Evolutionary conservation across 2,329 filamentous ascomycete genomes (phyloP).

Genomic region (Xylariaceae sp.): DNA sequence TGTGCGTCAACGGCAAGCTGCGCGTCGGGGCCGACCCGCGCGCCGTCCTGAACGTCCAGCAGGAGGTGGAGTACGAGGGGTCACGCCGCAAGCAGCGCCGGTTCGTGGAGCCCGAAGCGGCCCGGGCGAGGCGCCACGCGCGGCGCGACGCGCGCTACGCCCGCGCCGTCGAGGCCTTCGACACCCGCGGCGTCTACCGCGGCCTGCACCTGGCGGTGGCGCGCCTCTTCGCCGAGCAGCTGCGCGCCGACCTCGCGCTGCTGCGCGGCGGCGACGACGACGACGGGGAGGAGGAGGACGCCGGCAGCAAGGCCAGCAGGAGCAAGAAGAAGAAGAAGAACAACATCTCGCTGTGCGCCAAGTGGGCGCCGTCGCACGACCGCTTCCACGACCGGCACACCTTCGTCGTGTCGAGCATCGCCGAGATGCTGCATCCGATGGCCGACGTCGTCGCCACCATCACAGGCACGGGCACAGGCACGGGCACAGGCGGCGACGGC

Average conservation of each 20-base stretch:
- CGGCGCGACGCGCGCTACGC: slow-evolving; percentile 33
- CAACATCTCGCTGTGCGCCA: slow-evolving; percentile 47
- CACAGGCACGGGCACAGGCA: too few relatives aligned
- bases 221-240: slow-evolving; percentile 48
- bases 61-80: too few relatives aligned
- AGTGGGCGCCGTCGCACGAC: slow-evolving; percentile 51
- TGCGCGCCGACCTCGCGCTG: slow-evolving; percentile 36
- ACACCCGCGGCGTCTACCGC: slow-evolving; percentile 38
- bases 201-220: slow-evolving; percentile 45
- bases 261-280: slow-evolving; percentile 31
- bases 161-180: slow-evolving; percentile 31
- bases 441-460: slow-evolving; percentile 23
- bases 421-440: slow-evolving; percentile 43
- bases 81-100: neutral
- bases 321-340: slow-evolving; percentile 34
- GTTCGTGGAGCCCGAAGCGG: slow-evolving; percentile 5
- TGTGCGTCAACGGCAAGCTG: slow-evolving; percentile 42
- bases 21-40: slow-evolving; percentile 30
- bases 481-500: too few relatives aligned
- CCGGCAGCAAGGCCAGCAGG: too few relatives aligned
- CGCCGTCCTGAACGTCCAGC: slow-evolving; percentile 32
- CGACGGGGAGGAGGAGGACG: too few relatives aligned
- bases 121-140: slow-evolving; percentile 17
- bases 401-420: slow-evolving; percentile 47
- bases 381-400: slow-evolving; percentile 53